Evolutionary conservation across 164 flowering plant genomes (phyloP).

Genomic region (Sedum album): DNA sequence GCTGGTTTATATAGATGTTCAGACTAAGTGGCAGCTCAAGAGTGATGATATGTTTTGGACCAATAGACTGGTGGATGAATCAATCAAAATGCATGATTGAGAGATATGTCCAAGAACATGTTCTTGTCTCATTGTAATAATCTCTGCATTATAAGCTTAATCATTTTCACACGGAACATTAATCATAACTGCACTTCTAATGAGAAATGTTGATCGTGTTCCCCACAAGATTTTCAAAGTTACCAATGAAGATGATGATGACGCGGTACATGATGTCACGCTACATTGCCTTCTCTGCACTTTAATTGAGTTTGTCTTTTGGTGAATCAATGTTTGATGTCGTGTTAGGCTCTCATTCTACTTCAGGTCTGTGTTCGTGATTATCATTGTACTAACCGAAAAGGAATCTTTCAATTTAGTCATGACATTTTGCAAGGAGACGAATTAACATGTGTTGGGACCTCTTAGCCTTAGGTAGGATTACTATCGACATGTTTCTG

Average conservation of each 20-base stretch:
- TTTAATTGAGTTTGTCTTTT: not conserved
- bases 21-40: not conserved
- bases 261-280: not conserved
- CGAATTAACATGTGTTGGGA: not conserved
- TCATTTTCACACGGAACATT: not conserved
- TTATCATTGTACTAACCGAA: not conserved
- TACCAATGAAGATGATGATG: not conserved
- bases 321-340: not conserved
- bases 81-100: not conserved
- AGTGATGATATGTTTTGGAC: not conserved
- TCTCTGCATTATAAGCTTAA: not conserved
- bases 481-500: not conserved
- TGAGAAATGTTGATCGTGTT: not conserved
- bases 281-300: not conserved
- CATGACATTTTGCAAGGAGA: not conserved
- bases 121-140: not conserved
- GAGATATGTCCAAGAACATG: not conserved
- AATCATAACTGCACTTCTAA: not conserved
- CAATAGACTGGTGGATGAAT: not conserved
- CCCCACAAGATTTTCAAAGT: not conserved
- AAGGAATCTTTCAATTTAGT: not conserved
- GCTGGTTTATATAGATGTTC: constrained; percentile 2
- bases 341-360: constrained; percentile 2
- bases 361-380: not conserved
- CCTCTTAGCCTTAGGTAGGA: not conserved